Evolutionary conservation across 257 asterid species (phyloP).

Genomic region (Catharanthus roseus): DNA sequence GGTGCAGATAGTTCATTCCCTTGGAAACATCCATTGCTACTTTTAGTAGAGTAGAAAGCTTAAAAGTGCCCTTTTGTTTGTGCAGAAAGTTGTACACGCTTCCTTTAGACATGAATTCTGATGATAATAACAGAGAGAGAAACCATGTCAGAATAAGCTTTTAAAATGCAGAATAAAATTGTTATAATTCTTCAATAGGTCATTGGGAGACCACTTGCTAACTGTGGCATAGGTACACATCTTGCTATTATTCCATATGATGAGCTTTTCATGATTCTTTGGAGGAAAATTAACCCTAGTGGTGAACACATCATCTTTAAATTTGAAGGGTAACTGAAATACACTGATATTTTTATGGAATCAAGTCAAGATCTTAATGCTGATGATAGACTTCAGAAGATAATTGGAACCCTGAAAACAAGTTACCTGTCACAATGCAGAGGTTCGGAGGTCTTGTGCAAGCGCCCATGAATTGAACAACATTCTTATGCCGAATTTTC

Average conservation of each 20-base stretch:
- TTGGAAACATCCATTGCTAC: constrained; percentile 45
- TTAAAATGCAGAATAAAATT: background rate
- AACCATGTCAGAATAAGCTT: background rate
- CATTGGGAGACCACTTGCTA: background rate
- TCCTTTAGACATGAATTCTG: constrained; percentile 50
- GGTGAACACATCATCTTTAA: background rate
- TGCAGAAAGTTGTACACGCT: constrained; percentile 35
- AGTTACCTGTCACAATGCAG: constrained; percentile 45
- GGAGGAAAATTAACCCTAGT: background rate
- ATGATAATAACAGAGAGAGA: constrained; percentile 5
- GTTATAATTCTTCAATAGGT: background rate
- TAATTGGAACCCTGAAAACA: background rate
- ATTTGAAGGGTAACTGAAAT: background rate
- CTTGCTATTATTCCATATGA: background rate
- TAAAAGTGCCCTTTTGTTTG: constrained; percentile 34
- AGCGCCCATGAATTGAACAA: constrained; percentile 49
- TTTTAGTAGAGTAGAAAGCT: constrained; percentile 36
- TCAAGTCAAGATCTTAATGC: background rate
- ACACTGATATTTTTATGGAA: background rate
- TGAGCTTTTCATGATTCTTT: background rate
- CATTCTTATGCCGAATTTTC: constrained; percentile 50
- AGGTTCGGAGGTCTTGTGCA: constrained; percentile 43
- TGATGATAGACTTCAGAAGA: background rate
- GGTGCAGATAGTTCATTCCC: constrained; percentile 54
- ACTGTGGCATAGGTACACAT: background rate